These are phyloP conservation scores for Hortaea werneckii DNA, from an alignment of 2,329 filamentous ascomycete genomes.

Conservation along the genomic window DNA sequence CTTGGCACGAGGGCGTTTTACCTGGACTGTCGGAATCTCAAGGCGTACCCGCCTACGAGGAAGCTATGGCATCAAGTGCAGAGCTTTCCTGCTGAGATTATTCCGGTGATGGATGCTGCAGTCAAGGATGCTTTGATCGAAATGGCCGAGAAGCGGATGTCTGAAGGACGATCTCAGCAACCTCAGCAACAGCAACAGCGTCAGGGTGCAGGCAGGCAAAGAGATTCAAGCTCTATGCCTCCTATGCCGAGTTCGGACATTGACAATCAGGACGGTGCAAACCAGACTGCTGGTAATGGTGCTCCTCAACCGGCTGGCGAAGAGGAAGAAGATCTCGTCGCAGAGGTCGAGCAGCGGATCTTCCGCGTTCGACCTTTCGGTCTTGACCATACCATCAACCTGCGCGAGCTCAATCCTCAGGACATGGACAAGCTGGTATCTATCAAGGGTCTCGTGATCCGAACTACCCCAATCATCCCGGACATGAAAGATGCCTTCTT, in stretches of 20 bases:
- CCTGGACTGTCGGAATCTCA: conserved; percentile 78
- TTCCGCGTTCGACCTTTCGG: conserved; percentile 88
- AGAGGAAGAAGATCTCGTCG: conserved; percentile 57
- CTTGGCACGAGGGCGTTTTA: conserved; percentile 78
- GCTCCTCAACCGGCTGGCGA: conserved; percentile 26
- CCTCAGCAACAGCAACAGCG: conserved; percentile 9
- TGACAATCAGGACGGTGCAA: conserved; percentile 26
- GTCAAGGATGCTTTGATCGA: conserved; percentile 91
- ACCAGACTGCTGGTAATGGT: conserved; percentile 7
- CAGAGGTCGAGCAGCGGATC: conserved; percentile 66
- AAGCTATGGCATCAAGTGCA: conserved; percentile 95
- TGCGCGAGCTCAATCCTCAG: conserved; percentile 87
- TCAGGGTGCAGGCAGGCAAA: conserved; percentile 17
- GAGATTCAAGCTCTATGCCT: conserved; percentile 58
- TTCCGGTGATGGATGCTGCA: conserved; percentile 90
- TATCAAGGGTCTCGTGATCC: conserved; percentile 92
- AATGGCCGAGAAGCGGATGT: conserved; percentile 69
- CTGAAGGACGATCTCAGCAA: conserved; percentile 43
- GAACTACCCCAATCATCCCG: conserved; percentile 89
- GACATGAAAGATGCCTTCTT: conserved; percentile 99
- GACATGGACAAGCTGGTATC: conserved; percentile 95
- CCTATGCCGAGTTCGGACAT: conserved; percentile 72
- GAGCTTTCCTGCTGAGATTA: conserved; percentile 89
- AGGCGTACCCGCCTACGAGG: conserved; percentile 80
- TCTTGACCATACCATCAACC: conserved; percentile 74